Evolutionary conservation across 2,329 filamentous ascomycete genomes (phyloP).

Genomic region (Pleurostoma richardsiae): DNA sequence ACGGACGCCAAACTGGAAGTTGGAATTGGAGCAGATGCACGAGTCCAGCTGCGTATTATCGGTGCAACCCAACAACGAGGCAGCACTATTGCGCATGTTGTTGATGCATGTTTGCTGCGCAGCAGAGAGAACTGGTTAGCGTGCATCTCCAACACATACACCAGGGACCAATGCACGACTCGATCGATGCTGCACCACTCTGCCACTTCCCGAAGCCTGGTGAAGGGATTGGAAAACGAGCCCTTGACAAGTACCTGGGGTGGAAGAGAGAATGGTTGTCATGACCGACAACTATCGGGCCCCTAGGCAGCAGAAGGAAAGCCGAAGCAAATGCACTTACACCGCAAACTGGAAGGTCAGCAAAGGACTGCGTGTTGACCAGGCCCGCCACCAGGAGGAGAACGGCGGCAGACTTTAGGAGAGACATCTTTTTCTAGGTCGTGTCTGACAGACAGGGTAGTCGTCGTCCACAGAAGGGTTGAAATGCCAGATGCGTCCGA

Average conservation of each 20-base stretch:
- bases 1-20: slow-evolving; percentile 10
- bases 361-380: slow-evolving; percentile 7
- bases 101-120: slow-evolving; percentile 5
- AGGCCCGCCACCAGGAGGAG: background rate
- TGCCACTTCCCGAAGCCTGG: too few species aligned
- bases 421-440: too few species aligned
- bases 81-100: slow-evolving; percentile 3
- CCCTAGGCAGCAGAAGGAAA: background rate
- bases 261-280: background rate
- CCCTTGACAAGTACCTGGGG: background rate
- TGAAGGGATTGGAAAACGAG: too few species aligned
- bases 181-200: background rate
- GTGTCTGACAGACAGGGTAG: too few species aligned
- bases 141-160: background rate
- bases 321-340: slow-evolving; percentile 3
- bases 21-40: slow-evolving; percentile 15
- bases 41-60: slow-evolving; percentile 2
- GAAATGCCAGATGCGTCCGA: too few species aligned
- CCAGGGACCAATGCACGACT: background rate
- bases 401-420: too few species aligned
- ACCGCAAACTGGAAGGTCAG: slow-evolving; percentile 7
- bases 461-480: too few species aligned
- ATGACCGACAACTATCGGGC: background rate
- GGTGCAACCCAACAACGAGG: slow-evolving; percentile 4
- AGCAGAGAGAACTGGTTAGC: background rate